phyloP scores from a whole-genome alignment of 2,329 filamentous ascomycete species.

The Stagonosporopsis cucurbitacearum region DNA sequence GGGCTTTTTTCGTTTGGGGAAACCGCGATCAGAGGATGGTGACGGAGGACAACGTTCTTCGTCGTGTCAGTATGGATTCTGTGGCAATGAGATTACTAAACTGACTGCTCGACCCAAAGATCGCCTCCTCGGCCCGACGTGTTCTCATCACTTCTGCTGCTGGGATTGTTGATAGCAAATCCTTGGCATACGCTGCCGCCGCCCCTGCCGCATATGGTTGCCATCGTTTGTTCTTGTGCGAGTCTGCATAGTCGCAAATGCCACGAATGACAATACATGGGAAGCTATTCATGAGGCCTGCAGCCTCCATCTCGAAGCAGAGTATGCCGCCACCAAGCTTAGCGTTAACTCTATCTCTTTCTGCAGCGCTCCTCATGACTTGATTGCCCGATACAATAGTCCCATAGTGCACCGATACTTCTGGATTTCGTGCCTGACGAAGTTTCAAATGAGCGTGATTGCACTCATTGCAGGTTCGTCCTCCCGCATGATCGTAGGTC shows the following conservation, averaged over 20 bases:
- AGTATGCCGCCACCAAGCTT: conserved; percentile 3
- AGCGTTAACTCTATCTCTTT: conserved; percentile 3
- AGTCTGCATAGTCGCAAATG: conserved; percentile 8
- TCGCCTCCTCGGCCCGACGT: background rate
- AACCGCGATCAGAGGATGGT: background rate
- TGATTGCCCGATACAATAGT: conserved; percentile 17
- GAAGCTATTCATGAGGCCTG: conserved; percentile 9
- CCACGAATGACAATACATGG: conserved; percentile 5
- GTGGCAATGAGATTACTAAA: background rate
- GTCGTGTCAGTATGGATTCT: background rate
- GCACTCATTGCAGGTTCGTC: background rate
- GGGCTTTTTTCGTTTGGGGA: background rate
- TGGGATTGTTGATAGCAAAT: conserved; percentile 10
- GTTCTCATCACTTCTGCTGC: background rate
- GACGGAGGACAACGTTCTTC: background rate
- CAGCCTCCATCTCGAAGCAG: too few species aligned
- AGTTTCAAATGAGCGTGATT: too few species aligned
- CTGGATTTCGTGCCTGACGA: background rate
- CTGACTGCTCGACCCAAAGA: background rate
- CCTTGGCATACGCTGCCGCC: conserved; percentile 5
- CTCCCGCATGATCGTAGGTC: background rate
- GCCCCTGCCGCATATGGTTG: conserved; percentile 2
- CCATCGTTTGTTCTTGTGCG: conserved; percentile 7
- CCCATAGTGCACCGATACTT: conserved; percentile 13
- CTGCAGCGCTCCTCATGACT: conserved; percentile 14